Conservation (phyloP, 495 filamentous ascomycete genomes). For the Usnea hakonensis region DNA sequence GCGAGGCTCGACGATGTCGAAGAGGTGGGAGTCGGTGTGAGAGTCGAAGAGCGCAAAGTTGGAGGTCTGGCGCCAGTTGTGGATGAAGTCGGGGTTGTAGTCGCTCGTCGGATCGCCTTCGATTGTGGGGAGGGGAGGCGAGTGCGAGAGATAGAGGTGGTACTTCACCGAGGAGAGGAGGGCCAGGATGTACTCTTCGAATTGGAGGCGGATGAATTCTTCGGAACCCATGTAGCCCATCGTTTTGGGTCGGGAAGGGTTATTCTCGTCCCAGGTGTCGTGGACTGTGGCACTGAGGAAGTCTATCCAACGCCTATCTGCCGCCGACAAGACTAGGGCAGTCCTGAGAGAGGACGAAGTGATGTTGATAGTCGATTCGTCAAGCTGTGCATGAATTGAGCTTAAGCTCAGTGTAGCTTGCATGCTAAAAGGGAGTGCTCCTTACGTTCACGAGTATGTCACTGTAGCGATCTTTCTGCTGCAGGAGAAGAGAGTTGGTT, state of each 20-base stretch:
- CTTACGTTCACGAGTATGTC: constrained; percentile 87
- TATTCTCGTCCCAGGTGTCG: constrained; percentile 91
- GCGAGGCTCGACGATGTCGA: constrained; percentile 85
- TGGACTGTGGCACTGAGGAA: constrained; percentile 86
- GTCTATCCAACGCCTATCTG: constrained; percentile 95
- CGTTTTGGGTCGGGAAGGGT: constrained; percentile 81
- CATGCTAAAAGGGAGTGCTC: not conserved
- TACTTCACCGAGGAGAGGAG: constrained; percentile 86
- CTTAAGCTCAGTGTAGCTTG: not conserved
- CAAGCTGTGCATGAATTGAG: constrained; percentile 49
- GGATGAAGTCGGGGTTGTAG: constrained; percentile 68
- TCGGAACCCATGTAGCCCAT: constrained; percentile 95
- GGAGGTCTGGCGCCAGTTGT: constrained; percentile 76
- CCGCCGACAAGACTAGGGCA: constrained; percentile 71
- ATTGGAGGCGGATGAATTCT: constrained; percentile 95
- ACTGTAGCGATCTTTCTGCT: constrained; percentile 95
- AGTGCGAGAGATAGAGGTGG: constrained; percentile 57
- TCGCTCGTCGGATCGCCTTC: constrained; percentile 83
- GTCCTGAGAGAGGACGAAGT: constrained; percentile 67
- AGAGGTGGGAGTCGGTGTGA: constrained; percentile 77
- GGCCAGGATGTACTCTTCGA: constrained; percentile 92
- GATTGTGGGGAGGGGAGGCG: constrained; percentile 30
- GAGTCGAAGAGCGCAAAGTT: constrained; percentile 80
- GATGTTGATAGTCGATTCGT: constrained; percentile 80
- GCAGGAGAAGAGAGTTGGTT: constrained; percentile 86